These are phyloP conservation scores for Cucurbita argyrosperma DNA, from an alignment of 306 rosid species.

Conservation along the genomic window DNA sequence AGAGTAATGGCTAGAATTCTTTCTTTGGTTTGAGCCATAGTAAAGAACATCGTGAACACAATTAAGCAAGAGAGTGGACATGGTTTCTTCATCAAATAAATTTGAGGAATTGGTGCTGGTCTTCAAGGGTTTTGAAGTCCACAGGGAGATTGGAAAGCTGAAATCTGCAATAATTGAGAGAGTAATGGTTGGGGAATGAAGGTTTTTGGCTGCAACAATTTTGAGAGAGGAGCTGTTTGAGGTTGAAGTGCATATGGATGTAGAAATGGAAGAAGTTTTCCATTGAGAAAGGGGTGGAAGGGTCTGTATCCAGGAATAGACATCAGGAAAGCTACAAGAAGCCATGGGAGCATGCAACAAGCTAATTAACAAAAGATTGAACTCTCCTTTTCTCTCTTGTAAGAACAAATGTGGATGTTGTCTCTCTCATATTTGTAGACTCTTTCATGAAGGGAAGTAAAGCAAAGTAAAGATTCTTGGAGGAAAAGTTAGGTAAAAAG, in stretches of 20 bases:
- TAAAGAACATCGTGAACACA: slow-evolving; percentile 51
- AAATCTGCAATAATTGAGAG: slow-evolving; percentile 52
- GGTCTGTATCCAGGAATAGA: slow-evolving; percentile 60
- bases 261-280: slow-evolving; percentile 37
- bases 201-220: slow-evolving; percentile 36
- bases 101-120: slow-evolving; percentile 10
- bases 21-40: slow-evolving; percentile 49
- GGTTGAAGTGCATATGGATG: slow-evolving; percentile 32
- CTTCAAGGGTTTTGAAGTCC: slow-evolving; percentile 65
- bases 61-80: slow-evolving; percentile 41
- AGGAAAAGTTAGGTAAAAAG: slow-evolving; percentile 23
- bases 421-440: slow-evolving; percentile 9
- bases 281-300: slow-evolving; percentile 65
- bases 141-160: slow-evolving; percentile 49
- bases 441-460: slow-evolving; percentile 11
- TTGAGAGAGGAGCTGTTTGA: slow-evolving; percentile 60
- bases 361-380: neutral
- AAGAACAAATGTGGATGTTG: neutral
- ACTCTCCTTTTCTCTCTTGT: neutral
- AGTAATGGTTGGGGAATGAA: slow-evolving; percentile 25
- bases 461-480: slow-evolving; percentile 18
- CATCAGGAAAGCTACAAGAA: slow-evolving; percentile 36
- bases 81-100: slow-evolving; percentile 23
- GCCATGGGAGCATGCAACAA: slow-evolving; percentile 39
- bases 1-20: slow-evolving; percentile 23